Evolutionary conservation across 1,284 basidiomycete genomes (phyloP).

Genomic region (Irpex sp.): DNA sequence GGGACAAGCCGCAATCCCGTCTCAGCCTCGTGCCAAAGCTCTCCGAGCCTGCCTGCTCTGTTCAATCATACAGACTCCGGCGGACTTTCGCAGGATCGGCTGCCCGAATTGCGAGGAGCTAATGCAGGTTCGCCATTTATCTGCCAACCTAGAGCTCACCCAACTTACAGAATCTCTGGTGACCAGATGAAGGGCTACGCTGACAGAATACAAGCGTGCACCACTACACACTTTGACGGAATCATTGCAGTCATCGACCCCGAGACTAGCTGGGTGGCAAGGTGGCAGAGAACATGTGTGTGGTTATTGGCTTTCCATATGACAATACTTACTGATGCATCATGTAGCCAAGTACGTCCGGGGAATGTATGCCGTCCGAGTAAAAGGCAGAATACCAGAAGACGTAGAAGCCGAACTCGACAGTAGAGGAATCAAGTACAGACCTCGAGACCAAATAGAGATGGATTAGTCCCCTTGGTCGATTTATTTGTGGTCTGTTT

Average conservation of each 20-base stretch:
- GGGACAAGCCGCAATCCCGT: constrained; percentile 46
- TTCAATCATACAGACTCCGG: constrained; percentile 82
- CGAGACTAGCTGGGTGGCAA: constrained; percentile 91
- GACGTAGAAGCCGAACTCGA: constrained; percentile 81
- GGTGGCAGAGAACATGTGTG: constrained; percentile 89
- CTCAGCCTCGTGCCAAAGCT: constrained; percentile 62
- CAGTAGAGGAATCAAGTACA: constrained; percentile 74
- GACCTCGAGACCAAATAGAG: constrained; percentile 73
- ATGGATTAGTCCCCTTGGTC: constrained; percentile 12
- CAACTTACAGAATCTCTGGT: too few species aligned
- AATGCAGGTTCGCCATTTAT: constrained; percentile 64
- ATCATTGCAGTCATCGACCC: constrained; percentile 88
- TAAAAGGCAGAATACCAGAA: constrained; percentile 82
- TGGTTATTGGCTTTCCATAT: constrained; percentile 15
- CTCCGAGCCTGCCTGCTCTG: constrained; percentile 91
- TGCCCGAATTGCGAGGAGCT: constrained; percentile 98
- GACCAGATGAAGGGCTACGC: constrained; percentile 83
- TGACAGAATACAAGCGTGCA: constrained; percentile 85
- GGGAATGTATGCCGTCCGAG: constrained; percentile 87
- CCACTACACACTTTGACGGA: constrained; percentile 94
- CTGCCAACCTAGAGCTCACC: background rate
- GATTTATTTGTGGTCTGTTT: background rate
- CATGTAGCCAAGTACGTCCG: constrained; percentile 77
- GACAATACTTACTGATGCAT: background rate
- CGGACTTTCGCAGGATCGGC: constrained; percentile 83